Evolutionary conservation across 2,329 filamentous ascomycete genomes (phyloP), one percentile per base, ranked within the genome.

Genomic region (Cladophialophora chaetospira): DNA sequence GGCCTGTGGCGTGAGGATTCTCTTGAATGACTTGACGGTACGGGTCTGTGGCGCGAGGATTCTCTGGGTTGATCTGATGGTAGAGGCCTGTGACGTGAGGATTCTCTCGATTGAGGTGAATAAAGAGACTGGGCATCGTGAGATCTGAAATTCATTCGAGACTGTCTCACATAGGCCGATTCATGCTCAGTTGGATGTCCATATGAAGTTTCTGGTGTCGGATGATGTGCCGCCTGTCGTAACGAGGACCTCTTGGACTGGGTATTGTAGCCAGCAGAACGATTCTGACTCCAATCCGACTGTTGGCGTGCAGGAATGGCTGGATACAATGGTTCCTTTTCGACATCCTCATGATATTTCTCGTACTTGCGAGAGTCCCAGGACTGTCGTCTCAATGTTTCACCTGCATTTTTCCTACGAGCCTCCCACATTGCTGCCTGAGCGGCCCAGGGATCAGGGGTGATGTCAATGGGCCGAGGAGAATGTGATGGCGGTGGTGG

Each of bases 401-500:
- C 45, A 21, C 58, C 55, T 19, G 59, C 53, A 31, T 58, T 56
- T 11, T 53, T 47, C 35, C 57, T 42, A 21, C 55, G 53, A 46
- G 55, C 57, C 50, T 53, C 48, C 64, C 64, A 64, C 5, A 49
- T 49, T 15, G 53, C 53, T n/a, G 61, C 59, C 33, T 65, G 63
- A 21, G 45, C 28, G 10, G 55, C 43, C 64, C 64, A 66, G 13
- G 44, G 52, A 50, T 60, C 54, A 36, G 51, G 55, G 5, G 45
- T 59, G 13, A 64, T 57, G 49, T 65, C 63, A 5, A 62, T 29
- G 1, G 64, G 64, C 28, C 56, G 55, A 13, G 64, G 64, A 4
- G 63, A 66, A 58, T 66, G 64, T 4, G 55, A 60, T 28, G 64
- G 64, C 8, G 63, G 64, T 38, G 63, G 64, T 33, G 63, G 64